These are phyloP conservation scores for Fistulina hepatica DNA, from an alignment of 1,284 basidiomycete species.

Conservation along the genomic window DNA sequence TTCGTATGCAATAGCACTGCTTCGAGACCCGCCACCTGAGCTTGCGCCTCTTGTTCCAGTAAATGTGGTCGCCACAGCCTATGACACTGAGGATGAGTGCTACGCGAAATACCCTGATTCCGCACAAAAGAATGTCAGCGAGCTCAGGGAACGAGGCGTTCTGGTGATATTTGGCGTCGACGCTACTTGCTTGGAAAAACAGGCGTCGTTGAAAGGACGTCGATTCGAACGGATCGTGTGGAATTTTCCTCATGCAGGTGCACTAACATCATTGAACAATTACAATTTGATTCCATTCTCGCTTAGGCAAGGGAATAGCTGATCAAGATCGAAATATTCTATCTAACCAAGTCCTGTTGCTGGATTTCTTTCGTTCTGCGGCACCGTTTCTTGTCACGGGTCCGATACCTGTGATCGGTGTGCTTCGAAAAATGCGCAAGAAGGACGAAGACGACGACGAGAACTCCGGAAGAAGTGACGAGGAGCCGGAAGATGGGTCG, in stretches of 20 bases:
- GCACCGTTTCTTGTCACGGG: constrained; percentile 55
- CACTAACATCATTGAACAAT: constrained; percentile 19
- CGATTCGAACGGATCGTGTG: constrained; percentile 80
- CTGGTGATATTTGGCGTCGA: constrained; percentile 80
- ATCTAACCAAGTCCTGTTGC: constrained; percentile 82
- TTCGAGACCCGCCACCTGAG: constrained; percentile 40
- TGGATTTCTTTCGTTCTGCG: constrained; percentile 76
- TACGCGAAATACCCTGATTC: constrained; percentile 81
- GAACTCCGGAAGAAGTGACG: constrained; percentile 20
- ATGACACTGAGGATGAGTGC: constrained; percentile 72
- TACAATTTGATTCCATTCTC: constrained; percentile 4
- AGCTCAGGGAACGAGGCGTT: constrained; percentile 50
- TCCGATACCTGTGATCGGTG: constrained; percentile 32
- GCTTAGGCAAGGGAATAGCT: constrained; percentile 78
- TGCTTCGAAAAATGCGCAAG: constrained; percentile 34
- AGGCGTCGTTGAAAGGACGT: constrained; percentile 40
- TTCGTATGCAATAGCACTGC: constrained; percentile 76
- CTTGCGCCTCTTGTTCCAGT: constrained; percentile 47
- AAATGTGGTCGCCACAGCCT: constrained; percentile 80
- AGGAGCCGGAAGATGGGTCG: constrained; percentile 16
- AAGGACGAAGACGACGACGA: constrained; percentile 35
- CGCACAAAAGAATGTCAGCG: constrained; percentile 50
- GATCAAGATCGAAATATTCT: constrained; percentile 93
- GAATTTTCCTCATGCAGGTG: constrained; percentile 96
- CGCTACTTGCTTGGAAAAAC: constrained; percentile 65